These are phyloP conservation scores for Mrakia gelida DNA, from an alignment of 768 basidiomycete genomes.

Conservation along the genomic window DNA sequence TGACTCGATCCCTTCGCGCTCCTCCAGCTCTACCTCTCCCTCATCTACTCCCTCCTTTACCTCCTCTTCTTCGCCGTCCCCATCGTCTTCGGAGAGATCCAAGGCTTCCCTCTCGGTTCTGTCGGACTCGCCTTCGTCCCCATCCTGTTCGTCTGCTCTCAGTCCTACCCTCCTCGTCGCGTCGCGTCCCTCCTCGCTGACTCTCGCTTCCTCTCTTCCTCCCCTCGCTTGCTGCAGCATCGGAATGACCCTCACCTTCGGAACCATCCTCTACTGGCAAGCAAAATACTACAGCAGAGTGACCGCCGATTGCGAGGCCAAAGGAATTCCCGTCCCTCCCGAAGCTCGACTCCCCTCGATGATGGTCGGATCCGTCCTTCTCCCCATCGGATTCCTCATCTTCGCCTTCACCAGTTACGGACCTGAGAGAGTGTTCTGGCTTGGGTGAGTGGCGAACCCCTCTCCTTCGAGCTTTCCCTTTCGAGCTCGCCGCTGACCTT, in stretches of 20 bases:
- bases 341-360: constrained; percentile 30
- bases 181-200: neutral
- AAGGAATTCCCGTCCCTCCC: constrained; percentile 15
- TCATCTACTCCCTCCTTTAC: constrained; percentile 21
- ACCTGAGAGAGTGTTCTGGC: neutral
- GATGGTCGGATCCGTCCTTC: constrained; percentile 25
- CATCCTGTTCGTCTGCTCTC: neutral
- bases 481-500: neutral
- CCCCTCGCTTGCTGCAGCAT: neutral
- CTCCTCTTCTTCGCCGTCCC: constrained; percentile 30
- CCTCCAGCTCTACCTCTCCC: neutral
- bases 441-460: neutral
- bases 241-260: constrained; percentile 25
- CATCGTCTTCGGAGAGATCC: constrained; percentile 11
- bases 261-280: constrained; percentile 26
- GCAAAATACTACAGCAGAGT: neutral
- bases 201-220: neutral
- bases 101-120: constrained; percentile 24
- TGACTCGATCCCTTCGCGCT: neutral
- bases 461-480: neutral
- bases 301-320: neutral
- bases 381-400: constrained; percentile 30
- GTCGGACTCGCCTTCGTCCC: constrained; percentile 30
- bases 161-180: neutral
- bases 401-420: constrained; percentile 18